phyloP scores from a whole-genome alignment of 495 filamentous ascomycete genomes.

The Cetradonia linearis region DNA sequence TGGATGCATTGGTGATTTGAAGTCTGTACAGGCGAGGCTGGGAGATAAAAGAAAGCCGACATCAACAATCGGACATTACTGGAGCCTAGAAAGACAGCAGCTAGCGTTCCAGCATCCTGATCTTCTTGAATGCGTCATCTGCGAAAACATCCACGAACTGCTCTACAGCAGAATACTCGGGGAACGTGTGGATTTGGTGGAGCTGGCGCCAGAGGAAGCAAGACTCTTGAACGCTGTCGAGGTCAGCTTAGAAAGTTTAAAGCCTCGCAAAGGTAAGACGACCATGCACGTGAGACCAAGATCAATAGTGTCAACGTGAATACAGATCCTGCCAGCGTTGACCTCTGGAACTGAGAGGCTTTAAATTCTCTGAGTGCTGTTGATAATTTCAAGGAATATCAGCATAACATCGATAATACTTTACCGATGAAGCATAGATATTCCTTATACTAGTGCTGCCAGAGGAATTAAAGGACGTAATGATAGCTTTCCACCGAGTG shows the following conservation, averaged over 20 bases:
- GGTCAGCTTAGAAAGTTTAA: neutral
- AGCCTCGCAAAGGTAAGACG: neutral
- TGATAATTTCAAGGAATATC: neutral
- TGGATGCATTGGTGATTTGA: neutral
- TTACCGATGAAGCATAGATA: neutral
- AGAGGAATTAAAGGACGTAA: no score
- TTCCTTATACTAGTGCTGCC: neutral
- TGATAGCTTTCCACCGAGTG: neutral
- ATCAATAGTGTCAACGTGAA: neutral
- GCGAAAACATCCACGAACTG: neutral
- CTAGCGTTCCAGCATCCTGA: neutral
- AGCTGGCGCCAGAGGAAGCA: neutral
- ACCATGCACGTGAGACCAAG: neutral
- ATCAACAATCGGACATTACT: neutral
- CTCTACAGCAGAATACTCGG: neutral
- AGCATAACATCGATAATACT: neutral
- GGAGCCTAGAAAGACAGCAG: neutral
- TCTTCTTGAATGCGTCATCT: neutral
- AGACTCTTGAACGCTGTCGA: neutral
- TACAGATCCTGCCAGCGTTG: neutral
- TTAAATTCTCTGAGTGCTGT: neutral
- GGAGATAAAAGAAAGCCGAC: neutral
- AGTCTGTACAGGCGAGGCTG: neutral
- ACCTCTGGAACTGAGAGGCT: neutral
- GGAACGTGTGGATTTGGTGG: neutral